Evolutionary conservation across 768 basidiomycete genomes (phyloP).

Genomic region (Suillus subalutaceus): DNA sequence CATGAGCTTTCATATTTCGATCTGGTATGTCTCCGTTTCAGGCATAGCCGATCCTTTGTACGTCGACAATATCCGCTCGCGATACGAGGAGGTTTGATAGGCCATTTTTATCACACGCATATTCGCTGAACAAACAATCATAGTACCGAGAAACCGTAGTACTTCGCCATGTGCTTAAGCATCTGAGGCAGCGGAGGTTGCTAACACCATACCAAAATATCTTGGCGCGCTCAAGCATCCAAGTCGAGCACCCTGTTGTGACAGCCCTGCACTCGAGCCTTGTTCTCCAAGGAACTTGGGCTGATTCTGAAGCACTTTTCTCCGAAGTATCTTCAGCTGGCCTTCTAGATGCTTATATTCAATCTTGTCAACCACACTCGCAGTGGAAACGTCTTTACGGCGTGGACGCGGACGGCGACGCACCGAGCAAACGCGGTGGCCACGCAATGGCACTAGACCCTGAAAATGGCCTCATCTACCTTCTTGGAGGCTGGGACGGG

Average conservation of each 20-base stretch:
- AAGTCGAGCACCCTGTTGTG: constrained; percentile 71
- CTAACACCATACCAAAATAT: constrained; percentile 66
- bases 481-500: constrained; percentile 83
- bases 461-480: constrained; percentile 62
- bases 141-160: constrained; percentile 70
- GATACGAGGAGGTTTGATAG: constrained; percentile 64
- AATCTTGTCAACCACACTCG: constrained; percentile 57
- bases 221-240: constrained; percentile 53
- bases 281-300: constrained; percentile 70
- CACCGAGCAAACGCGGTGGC: constrained; percentile 70
- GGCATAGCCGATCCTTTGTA: constrained; percentile 60
- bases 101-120: neutral
- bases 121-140: neutral
- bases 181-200: constrained; percentile 75
- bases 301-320: constrained; percentile 57
- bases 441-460: constrained; percentile 83
- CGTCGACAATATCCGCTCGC: constrained; percentile 54
- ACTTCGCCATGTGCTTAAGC: constrained; percentile 71
- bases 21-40: constrained; percentile 71
- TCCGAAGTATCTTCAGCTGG: constrained; percentile 49
- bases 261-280: constrained; percentile 64
- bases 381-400: constrained; percentile 63
- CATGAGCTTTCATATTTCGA: constrained; percentile 75
- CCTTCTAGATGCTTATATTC: constrained; percentile 65
- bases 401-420: constrained; percentile 63